Conservation (phyloP, 1,139 yeast genomes). For the Meyerozyma athensensis region DNA sequence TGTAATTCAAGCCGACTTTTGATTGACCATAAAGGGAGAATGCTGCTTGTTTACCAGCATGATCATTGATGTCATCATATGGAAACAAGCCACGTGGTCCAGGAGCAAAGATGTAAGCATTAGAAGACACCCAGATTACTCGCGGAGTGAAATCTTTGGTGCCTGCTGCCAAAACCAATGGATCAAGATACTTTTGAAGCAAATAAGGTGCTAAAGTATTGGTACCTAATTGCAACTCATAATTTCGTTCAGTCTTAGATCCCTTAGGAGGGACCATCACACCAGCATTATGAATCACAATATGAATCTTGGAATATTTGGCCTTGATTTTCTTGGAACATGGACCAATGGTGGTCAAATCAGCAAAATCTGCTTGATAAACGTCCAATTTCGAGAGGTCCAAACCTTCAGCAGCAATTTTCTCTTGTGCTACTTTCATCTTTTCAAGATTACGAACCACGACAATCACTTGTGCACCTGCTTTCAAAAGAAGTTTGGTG, state of each 20-base stretch:
- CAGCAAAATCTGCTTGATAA: constrained; percentile 36
- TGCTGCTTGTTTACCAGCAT: constrained; percentile 7
- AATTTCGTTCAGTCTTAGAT: constrained; percentile 35
- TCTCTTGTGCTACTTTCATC: constrained; percentile 27
- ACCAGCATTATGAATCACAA: constrained; percentile 24
- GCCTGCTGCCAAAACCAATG: constrained; percentile 28
- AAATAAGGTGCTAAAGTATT: constrained; percentile 48
- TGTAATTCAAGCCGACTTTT: constrained; percentile 41
- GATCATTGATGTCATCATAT: constrained; percentile 31
- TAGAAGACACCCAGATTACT: constrained; percentile 46
- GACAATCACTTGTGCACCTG: constrained; percentile 37
- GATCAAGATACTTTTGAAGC: constrained; percentile 41
- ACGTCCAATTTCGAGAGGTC: constrained; percentile 12
- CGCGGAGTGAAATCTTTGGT: constrained; percentile 18
- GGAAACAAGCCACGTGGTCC: constrained; percentile 30
- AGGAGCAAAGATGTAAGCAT: constrained; percentile 33
- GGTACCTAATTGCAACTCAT: constrained; percentile 44
- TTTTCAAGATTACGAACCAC: constrained; percentile 34
- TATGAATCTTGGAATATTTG: constrained; percentile 10
- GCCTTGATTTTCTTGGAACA: constrained; percentile 30
- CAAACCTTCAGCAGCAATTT: constrained; percentile 17
- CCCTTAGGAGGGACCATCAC: constrained; percentile 40
- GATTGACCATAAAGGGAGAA: constrained; percentile 38
- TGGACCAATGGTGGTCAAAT: constrained; percentile 38
- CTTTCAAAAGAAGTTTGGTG: constrained; percentile 25